phyloP scores from a whole-genome alignment of 192 early-diverging fungal species.

The Phycomyces blakesleeanus region DNA sequence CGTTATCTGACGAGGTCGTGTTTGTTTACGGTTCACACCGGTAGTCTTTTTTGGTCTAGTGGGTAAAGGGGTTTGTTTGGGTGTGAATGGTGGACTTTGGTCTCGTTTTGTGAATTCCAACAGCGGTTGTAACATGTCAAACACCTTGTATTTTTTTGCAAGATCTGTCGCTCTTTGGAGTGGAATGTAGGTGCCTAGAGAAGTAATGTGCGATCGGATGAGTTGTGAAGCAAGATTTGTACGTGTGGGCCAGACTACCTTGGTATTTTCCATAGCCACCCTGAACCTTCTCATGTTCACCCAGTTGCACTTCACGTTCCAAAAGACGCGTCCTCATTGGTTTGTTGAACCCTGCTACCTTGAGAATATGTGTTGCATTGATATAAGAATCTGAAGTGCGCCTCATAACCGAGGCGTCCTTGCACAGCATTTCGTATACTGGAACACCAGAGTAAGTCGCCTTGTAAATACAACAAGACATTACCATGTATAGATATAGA shows the following conservation, averaged over 20 bases:
- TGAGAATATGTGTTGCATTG: slow-evolving; percentile 96
- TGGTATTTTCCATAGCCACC: slow-evolving; percentile 97
- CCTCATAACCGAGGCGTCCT: slow-evolving; percentile 70
- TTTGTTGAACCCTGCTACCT: slow-evolving; percentile 93
- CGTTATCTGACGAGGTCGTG: background rate
- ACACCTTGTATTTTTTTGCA: slow-evolving; percentile 74
- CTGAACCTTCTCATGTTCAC: slow-evolving; percentile 91
- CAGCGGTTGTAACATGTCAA: slow-evolving; percentile 67
- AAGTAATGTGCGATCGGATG: background rate
- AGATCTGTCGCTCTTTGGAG: slow-evolving; percentile 74
- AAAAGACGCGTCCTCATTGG: slow-evolving; percentile 85
- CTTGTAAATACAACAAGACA: slow-evolving; percentile 77
- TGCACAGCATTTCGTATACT: slow-evolving; percentile 91
- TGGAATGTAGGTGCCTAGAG: slow-evolving; percentile 72
- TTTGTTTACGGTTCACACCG: background rate
- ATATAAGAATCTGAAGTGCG: slow-evolving; percentile 81
- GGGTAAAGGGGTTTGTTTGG: slow-evolving; percentile 50
- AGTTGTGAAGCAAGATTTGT: background rate
- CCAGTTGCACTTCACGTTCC: slow-evolving; percentile 83
- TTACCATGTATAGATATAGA: no score
- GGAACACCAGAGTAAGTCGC: slow-evolving; percentile 92
- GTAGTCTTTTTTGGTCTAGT: background rate
- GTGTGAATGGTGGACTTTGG: slow-evolving; percentile 51
- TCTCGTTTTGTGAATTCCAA: slow-evolving; percentile 71
- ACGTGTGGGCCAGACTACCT: slow-evolving; percentile 62